Percentiles rank a stretch among this genome's conserved stretches.
Evolutionary conservation across 2,329 filamentous ascomycete genomes (phyloP).

Genomic region (Daldinia sp.): DNA sequence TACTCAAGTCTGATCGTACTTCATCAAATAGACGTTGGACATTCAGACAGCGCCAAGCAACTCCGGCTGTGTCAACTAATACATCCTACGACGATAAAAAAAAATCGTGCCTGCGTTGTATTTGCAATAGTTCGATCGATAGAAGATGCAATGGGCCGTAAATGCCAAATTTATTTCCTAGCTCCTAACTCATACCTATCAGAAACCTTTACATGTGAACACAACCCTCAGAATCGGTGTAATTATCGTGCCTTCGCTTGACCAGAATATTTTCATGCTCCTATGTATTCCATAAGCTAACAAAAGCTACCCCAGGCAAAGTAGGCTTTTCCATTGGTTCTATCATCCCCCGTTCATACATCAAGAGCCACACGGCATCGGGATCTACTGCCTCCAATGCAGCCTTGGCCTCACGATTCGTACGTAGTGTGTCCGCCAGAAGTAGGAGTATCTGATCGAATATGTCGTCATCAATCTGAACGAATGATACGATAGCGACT

Average conservation of each 20-base stretch:
- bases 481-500: conserved; percentile 69
- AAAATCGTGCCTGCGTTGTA: neutral
- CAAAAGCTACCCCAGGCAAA: conserved; percentile 59
- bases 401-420: conserved; percentile 61
- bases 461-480: conserved; percentile 73
- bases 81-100: conserved; percentile 11
- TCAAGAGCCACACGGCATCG: conserved; percentile 81
- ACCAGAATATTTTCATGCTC: neutral
- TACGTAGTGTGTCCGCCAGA: conserved; percentile 64
- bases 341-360: conserved; percentile 62
- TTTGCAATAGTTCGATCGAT: neutral
- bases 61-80: conserved; percentile 11
- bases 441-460: conserved; percentile 79
- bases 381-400: conserved; percentile 74
- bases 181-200: neutral
- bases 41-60: neutral
- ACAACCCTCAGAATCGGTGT: neutral
- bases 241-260: neutral
- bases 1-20: neutral
- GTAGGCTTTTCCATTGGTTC: conserved; percentile 55
- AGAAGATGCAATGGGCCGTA: neutral
- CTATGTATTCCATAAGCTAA: conserved; percentile 33
- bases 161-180: too few relatives aligned
- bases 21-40: conserved; percentile 4
- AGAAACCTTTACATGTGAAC: neutral